These are phyloP conservation scores for Excoecaria agallocha DNA, from an alignment of 345 rosid species.

Conservation along the genomic window DNA sequence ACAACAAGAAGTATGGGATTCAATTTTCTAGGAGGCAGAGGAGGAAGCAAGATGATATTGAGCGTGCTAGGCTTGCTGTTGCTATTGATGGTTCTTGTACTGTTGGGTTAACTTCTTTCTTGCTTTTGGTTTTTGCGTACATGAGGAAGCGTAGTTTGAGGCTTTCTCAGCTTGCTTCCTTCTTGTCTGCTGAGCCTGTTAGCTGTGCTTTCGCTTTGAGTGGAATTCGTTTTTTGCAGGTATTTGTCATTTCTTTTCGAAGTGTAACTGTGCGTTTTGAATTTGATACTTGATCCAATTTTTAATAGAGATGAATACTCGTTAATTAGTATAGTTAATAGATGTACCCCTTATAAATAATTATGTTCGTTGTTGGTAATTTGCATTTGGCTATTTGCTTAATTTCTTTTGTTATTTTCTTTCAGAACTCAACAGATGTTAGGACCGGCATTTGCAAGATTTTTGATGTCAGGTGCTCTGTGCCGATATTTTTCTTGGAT, in stretches of 20 bases:
- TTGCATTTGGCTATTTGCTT: too few species aligned
- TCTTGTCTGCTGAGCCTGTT: too few species aligned
- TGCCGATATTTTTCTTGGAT: conserved; percentile 62
- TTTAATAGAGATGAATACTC: neutral
- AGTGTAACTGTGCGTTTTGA: neutral
- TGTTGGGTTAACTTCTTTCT: conserved; percentile 38
- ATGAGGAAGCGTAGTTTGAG: conserved; percentile 38
- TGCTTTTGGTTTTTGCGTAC: conserved; percentile 52
- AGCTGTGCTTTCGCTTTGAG: conserved; percentile 44
- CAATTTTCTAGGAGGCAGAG: conserved; percentile 50
- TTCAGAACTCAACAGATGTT: conserved; percentile 50
- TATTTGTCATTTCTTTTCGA: conserved; percentile 26
- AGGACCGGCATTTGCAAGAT: conserved; percentile 63
- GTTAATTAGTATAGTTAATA: neutral
- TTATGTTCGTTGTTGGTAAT: neutral
- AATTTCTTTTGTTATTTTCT: neutral
- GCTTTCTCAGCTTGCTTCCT: conserved; percentile 48
- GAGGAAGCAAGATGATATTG: conserved; percentile 18
- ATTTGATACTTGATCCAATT: neutral
- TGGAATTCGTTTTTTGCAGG: conserved; percentile 62
- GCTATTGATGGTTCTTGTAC: conserved; percentile 31
- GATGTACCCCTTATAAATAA: neutral
- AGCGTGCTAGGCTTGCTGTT: conserved; percentile 28
- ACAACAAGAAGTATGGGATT: too few species aligned
- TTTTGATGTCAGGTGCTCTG: conserved; percentile 35